These are phyloP conservation scores for Phoma sp. DNA, from an alignment of 2,329 filamentous ascomycete species.

Conservation along the genomic window DNA sequence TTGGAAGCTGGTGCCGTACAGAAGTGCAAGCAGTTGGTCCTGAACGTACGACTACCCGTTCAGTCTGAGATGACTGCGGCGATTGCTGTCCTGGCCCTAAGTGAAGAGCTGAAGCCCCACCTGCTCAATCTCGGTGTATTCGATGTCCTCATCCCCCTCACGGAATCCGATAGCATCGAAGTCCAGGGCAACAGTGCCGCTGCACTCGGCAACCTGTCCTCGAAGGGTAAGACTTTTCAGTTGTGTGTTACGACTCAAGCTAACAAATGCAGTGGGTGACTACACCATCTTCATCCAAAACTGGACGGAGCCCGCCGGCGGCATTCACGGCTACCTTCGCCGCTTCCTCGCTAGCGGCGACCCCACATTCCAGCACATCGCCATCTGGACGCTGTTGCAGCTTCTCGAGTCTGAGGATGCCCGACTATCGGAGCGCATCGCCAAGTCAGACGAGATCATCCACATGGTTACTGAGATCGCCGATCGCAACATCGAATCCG, in stretches of 20 bases:
- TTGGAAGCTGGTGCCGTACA: slow-evolving; percentile 95
- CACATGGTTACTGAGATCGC: slow-evolving; percentile 91
- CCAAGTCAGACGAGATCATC: slow-evolving; percentile 88
- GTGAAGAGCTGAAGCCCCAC: slow-evolving; percentile 92
- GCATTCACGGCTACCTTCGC: slow-evolving; percentile 93
- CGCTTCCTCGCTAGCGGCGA: slow-evolving; percentile 94
- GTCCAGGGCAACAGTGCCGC: slow-evolving; percentile 98
- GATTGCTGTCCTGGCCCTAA: slow-evolving; percentile 92
- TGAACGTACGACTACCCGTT: slow-evolving; percentile 90
- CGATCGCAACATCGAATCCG: slow-evolving; percentile 84
- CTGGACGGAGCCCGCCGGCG: slow-evolving; percentile 90
- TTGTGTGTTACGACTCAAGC: slow-evolving; percentile 19
- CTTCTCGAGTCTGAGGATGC: slow-evolving; percentile 94
- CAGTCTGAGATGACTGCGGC: slow-evolving; percentile 99
- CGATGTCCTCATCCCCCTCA: slow-evolving; percentile 93
- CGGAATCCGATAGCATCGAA: slow-evolving; percentile 93
- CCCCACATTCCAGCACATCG: slow-evolving; percentile 98
- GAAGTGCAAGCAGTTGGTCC: slow-evolving; percentile 96
- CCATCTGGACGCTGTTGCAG: slow-evolving; percentile 96
- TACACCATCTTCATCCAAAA: slow-evolving; percentile 95
- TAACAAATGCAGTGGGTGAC: slow-evolving; percentile 74
- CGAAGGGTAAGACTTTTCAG: slow-evolving; percentile 73
- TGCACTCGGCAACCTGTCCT: slow-evolving; percentile 92
- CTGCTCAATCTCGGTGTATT: slow-evolving; percentile 92
- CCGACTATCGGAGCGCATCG: slow-evolving; percentile 84